A percentile compares a stretch with the other conserved stretches of the same genome.
These are phyloP conservation scores for Xylaria nigripes DNA, from an alignment of 495 filamentous ascomycete species.

Conservation along the genomic window DNA sequence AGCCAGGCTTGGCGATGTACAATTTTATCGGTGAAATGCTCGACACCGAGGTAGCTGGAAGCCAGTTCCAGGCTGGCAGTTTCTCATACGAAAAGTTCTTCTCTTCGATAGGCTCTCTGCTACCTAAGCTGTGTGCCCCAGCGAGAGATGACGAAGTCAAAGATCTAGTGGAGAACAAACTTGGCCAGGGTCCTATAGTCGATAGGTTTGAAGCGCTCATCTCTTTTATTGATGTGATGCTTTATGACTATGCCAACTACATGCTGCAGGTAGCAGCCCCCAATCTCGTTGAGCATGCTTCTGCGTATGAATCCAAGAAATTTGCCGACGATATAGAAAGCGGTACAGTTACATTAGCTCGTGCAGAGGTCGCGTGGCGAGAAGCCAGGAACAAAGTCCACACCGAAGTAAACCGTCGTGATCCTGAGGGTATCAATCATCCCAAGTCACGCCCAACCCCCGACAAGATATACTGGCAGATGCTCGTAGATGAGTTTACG, in stretches of 20 bases:
- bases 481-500: constrained; percentile 52
- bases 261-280: constrained; percentile 75
- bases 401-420: constrained; percentile 62
- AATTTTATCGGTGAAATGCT: constrained; percentile 76
- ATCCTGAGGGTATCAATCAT: constrained; percentile 58
- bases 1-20: constrained; percentile 71
- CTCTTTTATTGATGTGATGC: constrained; percentile 78
- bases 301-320: constrained; percentile 67
- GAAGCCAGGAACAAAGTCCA: constrained; percentile 58
- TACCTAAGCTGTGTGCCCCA: constrained; percentile 92
- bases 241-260: constrained; percentile 95
- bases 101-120: constrained; percentile 72
- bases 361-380: constrained; percentile 65
- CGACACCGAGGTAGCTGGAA: constrained; percentile 66
- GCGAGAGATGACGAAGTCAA: constrained; percentile 81
- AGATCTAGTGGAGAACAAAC: constrained; percentile 61
- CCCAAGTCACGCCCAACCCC: constrained; percentile 46
- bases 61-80: constrained; percentile 67
- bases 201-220: constrained; percentile 76
- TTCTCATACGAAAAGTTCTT: constrained; percentile 96
- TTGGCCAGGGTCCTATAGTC: constrained; percentile 65
- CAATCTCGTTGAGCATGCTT: constrained; percentile 69
- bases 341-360: constrained; percentile 48
- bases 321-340: constrained; percentile 65
- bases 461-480: constrained; percentile 73